Conservation (phyloP, 192 early-diverging fungal genomes). For the Lobosporangium transversale region DNA sequence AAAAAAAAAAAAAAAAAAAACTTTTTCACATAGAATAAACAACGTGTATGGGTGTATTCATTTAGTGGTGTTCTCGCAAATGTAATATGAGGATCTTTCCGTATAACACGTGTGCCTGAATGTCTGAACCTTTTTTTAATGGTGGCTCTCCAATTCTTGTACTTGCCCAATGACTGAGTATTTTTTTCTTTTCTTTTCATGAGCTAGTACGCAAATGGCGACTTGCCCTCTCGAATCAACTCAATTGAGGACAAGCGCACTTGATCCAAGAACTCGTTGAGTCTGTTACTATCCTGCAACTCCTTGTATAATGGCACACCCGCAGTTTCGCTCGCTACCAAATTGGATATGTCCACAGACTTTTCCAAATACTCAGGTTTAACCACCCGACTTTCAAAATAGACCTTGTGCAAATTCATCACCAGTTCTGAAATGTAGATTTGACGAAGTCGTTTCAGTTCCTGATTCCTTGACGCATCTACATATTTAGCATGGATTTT, state of each 20-base stretch:
- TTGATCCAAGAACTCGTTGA: slow-evolving; percentile 58
- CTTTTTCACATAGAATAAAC: too few species aligned
- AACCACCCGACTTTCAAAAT: slow-evolving; percentile 69
- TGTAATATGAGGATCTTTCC: too few species aligned
- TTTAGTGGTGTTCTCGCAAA: too few species aligned
- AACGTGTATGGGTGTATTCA: too few species aligned
- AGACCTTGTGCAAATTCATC: slow-evolving; percentile 73
- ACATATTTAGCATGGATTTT: too few species aligned
- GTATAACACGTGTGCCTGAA: too few species aligned
- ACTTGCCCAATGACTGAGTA: too few species aligned
- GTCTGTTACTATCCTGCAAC: slow-evolving; percentile 53
- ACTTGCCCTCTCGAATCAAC: slow-evolving; percentile 14
- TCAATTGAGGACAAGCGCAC: slow-evolving; percentile 59
- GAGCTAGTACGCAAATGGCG: slow-evolving; percentile 35
- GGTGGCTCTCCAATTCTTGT: too few species aligned
- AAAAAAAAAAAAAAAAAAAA: too few species aligned
- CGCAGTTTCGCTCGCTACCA: slow-evolving; percentile 60
- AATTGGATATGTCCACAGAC: slow-evolving; percentile 62
- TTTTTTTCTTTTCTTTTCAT: too few species aligned
- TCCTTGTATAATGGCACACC: slow-evolving; percentile 61
- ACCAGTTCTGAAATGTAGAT: slow-evolving; percentile 74
- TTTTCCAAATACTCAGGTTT: slow-evolving; percentile 54
- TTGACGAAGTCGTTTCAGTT: slow-evolving; percentile 60
- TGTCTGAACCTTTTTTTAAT: too few species aligned
- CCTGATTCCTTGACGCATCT: slow-evolving; percentile 44